phyloP scores from a whole-genome alignment of 768 basidiomycete species.

The Mycena olivaceomarginata region DNA sequence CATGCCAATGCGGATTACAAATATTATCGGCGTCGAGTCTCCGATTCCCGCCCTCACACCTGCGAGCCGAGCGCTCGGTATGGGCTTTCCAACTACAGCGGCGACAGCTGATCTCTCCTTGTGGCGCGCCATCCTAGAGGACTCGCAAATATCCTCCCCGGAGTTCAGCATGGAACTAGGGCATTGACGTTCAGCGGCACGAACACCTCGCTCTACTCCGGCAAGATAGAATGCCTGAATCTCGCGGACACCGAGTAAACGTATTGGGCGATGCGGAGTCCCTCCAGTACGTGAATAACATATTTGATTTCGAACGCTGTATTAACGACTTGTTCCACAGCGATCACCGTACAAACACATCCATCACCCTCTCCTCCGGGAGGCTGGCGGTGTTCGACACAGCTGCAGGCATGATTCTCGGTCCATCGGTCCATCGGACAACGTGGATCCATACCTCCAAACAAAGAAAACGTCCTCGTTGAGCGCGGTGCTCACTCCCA shows the following conservation, averaged over 20 bases:
- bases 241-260: no score
- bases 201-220: no score
- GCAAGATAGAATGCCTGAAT: no score
- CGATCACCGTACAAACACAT: constrained; percentile 1
- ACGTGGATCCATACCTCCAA: no score
- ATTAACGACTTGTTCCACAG: neutral
- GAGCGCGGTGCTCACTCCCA: no score
- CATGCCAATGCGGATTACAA: neutral
- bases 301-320: neutral
- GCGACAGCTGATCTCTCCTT: neutral
- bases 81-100: neutral
- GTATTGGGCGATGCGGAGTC: no score
- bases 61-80: neutral
- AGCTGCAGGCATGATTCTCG: neutral
- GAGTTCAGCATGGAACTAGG: no score
- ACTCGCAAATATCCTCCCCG: neutral
- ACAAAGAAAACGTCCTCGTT: no score
- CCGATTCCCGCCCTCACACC: neutral
- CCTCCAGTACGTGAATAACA: neutral
- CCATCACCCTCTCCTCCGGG: neutral
- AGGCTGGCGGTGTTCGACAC: constrained; percentile 1
- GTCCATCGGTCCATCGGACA: neutral
- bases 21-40: neutral
- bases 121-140: neutral
- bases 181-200: no score